These are phyloP conservation scores for Scheffersomyces lignicola DNA, from an alignment of 1,139 yeast species.

Conservation along the genomic window DNA sequence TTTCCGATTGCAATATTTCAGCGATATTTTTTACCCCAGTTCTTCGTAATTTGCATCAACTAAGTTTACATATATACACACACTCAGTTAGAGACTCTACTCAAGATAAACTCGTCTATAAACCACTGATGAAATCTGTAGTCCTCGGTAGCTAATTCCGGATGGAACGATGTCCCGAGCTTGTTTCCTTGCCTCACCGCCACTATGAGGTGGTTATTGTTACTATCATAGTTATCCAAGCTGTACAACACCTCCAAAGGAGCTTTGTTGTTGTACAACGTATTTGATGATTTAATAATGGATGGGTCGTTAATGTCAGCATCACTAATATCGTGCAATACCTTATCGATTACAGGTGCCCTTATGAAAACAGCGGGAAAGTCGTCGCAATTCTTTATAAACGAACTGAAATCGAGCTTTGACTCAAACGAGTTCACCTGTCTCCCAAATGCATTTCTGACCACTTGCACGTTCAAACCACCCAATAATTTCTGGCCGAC, in stretches of 20 bases:
- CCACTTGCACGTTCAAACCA: slow-evolving; percentile 64
- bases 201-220: slow-evolving; percentile 49
- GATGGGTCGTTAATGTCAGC: slow-evolving; percentile 16
- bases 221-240: slow-evolving; percentile 19
- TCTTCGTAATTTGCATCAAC: not conserved
- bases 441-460: slow-evolving; percentile 78
- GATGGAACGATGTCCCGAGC: slow-evolving; percentile 81
- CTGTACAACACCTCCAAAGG: slow-evolving; percentile 46
- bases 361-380: slow-evolving; percentile 72
- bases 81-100: slow-evolving; percentile 6
- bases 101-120: slow-evolving; percentile 52
- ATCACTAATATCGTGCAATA: slow-evolving; percentile 19
- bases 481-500: slow-evolving; percentile 64
- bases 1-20: too few species aligned
- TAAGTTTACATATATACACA: not conserved
- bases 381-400: slow-evolving; percentile 38
- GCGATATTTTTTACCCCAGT: too few species aligned
- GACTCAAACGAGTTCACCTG: slow-evolving; percentile 68
- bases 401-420: slow-evolving; percentile 47
- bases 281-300: slow-evolving; percentile 22
- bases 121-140: slow-evolving; percentile 72
- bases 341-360: slow-evolving; percentile 67
- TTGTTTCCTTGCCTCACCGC: slow-evolving; percentile 72
- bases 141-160: slow-evolving; percentile 69
- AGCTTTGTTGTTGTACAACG: slow-evolving; percentile 24